Base-by-base conservation (phyloP, 257 asterid species). In the Solanum corneliomulleri region DNA sequence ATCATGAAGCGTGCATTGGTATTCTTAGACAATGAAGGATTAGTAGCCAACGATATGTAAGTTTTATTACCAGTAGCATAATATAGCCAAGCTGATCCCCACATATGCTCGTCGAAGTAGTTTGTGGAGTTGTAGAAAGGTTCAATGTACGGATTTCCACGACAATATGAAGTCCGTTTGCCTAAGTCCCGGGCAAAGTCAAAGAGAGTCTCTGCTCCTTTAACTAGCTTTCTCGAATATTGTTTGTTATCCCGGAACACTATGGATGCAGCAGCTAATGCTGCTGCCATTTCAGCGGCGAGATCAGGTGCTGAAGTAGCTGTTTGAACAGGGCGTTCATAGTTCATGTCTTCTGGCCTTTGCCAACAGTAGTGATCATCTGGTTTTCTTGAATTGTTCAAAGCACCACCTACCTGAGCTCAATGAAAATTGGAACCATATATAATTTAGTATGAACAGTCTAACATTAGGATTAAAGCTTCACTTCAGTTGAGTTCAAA, bases 331-430 rank as follows among this genome's bases (percentile, higher is more conserved):
- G 23, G 84, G 37, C 98, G 95, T 2, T 91, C 86, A 86, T 94
- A 95, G 83, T 89, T 89, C 98, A 95, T 96, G 90, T 95, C 98
- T 87, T 95, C 98, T 20, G 99, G 97, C 75, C 98, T 88, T 85
- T 89, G 83, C 99, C 99, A 96, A 68, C 98, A 96, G 91, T 91
- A 94, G 87, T 95, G 98, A 90, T 96, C 99, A 89, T 95, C 96
- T 1, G 98, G 99, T 75, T 92, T 88, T n/a, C 37, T 87, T 31
- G 99, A 92, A 11, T 90, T 93, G 49, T 92, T 93, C 29, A 21
- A 92, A 1, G 95, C 89, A 2, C 93, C 97, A 5, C 99, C 99
- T 13, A 96, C 98, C 98, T 95, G 58, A 66, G 3, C 21, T 6
- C 16, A 29, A 18, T 18, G 85, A 81, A 45, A 18, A 47, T 47